These are phyloP conservation scores for Scleromitrula shiraiana DNA, from an alignment of 2,329 filamentous ascomycete species.

Conservation along the genomic window DNA sequence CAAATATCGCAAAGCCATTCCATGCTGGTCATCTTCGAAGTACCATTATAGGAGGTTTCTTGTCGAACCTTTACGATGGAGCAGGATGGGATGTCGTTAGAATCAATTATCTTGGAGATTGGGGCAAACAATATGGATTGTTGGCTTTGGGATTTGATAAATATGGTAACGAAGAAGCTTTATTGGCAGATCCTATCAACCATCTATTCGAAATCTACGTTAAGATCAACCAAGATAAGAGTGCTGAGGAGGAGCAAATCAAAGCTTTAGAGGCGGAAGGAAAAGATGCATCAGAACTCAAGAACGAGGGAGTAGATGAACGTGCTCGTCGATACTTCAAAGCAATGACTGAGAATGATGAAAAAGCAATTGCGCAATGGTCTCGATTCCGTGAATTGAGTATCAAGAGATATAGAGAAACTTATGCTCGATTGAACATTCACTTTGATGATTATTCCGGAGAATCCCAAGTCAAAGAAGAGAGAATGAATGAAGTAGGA, in stretches of 20 bases:
- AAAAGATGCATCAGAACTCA: conserved; percentile 39
- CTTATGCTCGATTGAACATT: conserved; percentile 64
- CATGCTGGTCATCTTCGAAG: conserved; percentile 67
- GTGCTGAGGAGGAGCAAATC: conserved; percentile 57
- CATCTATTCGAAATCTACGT: conserved; percentile 80
- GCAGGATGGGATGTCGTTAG: conserved; percentile 64
- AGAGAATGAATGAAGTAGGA: conserved; percentile 57
- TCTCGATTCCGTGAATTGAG: conserved; percentile 58
- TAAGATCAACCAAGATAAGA: conserved; percentile 57
- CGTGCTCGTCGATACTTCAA: conserved; percentile 67
- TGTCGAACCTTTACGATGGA: conserved; percentile 59
- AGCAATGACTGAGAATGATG: conserved; percentile 61
- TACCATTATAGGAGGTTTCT: conserved; percentile 68
- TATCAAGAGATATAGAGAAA: conserved; percentile 58
- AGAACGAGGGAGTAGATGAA: conserved; percentile 58
- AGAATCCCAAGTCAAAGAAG: conserved; percentile 63
- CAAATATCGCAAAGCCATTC: conserved; percentile 81
- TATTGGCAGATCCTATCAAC: conserved; percentile 67
- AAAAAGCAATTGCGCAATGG: conserved; percentile 53
- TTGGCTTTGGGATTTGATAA: conserved; percentile 66
- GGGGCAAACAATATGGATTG: conserved; percentile 66
- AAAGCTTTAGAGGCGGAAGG: conserved; percentile 35
- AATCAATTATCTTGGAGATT: conserved; percentile 73
- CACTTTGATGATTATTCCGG: conserved; percentile 64
- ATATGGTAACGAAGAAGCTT: conserved; percentile 65